A percentile compares a stretch with the other conserved stretches of the same genome.
These are phyloP conservation scores for Saccharomycopsis babjevae DNA, from an alignment of 805 yeast species.

Conservation along the genomic window DNA sequence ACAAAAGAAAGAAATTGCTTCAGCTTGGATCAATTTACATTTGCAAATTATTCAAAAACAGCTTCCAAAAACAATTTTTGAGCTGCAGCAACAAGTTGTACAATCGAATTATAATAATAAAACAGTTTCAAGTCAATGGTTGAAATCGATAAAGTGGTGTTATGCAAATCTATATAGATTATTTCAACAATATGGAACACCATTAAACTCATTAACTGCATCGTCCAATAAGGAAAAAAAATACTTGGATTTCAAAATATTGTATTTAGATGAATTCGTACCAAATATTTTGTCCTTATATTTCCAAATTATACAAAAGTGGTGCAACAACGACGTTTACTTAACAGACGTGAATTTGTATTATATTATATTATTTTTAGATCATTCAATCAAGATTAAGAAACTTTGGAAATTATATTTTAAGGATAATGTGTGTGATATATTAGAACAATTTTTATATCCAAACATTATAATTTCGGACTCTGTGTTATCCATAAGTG, in stretches of 20 bases:
- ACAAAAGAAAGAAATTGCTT: constrained; percentile 41
- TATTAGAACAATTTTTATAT: constrained; percentile 62
- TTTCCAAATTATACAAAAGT: constrained; percentile 56
- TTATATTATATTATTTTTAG: constrained; percentile 54
- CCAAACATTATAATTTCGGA: constrained; percentile 67
- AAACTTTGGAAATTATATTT: constrained; percentile 53
- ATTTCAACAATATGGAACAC: constrained; percentile 60
- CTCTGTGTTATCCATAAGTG: constrained; percentile 62
- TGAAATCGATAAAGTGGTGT: constrained; percentile 81
- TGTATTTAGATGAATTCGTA: constrained; percentile 48
- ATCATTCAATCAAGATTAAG: constrained; percentile 48
- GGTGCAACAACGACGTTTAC: constrained; percentile 66
- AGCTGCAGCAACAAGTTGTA: constrained; percentile 25
- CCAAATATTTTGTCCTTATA: constrained; percentile 64
- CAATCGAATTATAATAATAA: constrained; percentile 23
- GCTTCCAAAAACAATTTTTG: constrained; percentile 43
- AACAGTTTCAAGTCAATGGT: constrained; percentile 48
- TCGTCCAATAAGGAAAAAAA: constrained; percentile 33
- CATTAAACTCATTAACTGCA: constrained; percentile 4
- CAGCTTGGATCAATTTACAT: constrained; percentile 71
- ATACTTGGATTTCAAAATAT: constrained; percentile 49
- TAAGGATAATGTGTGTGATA: constrained; percentile 51
- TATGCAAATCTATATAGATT: constrained; percentile 66
- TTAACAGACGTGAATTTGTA: constrained; percentile 54
- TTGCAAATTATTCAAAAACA: constrained; percentile 52